A percentile compares a stretch with the other conserved stretches of the same genome.
Conservation (phyloP, 2,329 filamentous ascomycete species). For the Cordyceps farinosa region DNA sequence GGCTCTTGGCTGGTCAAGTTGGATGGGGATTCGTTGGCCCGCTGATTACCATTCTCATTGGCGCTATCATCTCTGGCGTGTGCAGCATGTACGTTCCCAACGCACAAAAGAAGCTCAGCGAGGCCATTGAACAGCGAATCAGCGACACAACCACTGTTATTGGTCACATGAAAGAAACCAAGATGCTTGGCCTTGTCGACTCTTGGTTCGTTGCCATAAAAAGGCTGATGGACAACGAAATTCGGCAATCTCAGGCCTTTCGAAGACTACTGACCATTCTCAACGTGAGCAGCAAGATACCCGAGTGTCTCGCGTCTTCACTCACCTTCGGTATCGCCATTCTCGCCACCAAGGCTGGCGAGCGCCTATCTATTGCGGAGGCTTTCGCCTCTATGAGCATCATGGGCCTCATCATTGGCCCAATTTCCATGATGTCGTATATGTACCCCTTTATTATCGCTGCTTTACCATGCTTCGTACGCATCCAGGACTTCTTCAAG, state of each 20-base stretch:
- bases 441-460: conserved; percentile 2
- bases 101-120: conserved; percentile 25
- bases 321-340: conserved; percentile 22
- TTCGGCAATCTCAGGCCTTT: conserved; percentile 23
- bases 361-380: background rate
- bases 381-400: conserved; percentile 8
- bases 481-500: background rate
- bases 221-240: conserved; percentile 21
- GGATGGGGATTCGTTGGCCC: conserved; percentile 19
- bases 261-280: conserved; percentile 21
- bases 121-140: conserved; percentile 29
- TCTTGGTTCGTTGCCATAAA: conserved; percentile 22
- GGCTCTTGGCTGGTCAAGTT: conserved; percentile 19
- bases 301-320: conserved; percentile 19
- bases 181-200: conserved; percentile 29
- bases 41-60: conserved; percentile 17
- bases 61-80: conserved; percentile 13
- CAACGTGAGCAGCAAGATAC: conserved; percentile 19
- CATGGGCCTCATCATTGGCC: conserved; percentile 4
- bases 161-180: conserved; percentile 30
- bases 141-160: conserved; percentile 28
- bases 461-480: background rate
- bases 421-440: background rate
- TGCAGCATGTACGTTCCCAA: conserved; percentile 15
- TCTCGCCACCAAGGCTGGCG: background rate